Evolutionary conservation across 2,329 filamentous ascomycete genomes (phyloP).

Genomic region (Pestalotiopsis sp.): DNA sequence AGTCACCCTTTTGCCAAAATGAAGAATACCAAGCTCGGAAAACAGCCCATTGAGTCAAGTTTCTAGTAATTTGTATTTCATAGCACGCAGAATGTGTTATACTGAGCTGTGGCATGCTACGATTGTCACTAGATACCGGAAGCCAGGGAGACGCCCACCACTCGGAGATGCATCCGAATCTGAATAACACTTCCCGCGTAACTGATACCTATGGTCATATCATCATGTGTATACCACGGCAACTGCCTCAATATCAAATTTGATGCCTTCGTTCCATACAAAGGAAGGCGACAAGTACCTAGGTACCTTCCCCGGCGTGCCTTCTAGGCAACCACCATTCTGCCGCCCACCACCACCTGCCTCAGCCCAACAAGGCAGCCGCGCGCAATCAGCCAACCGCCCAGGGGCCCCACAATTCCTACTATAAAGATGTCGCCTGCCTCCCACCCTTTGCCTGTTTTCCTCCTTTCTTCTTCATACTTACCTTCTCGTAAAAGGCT

Average conservation of each 20-base stretch:
- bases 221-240: too few species aligned
- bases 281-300: neutral
- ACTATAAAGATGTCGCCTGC: neutral
- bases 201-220: too few species aligned
- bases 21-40: too few species aligned
- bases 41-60: too few species aligned
- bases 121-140: too few species aligned
- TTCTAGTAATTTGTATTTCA: too few species aligned
- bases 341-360: neutral
- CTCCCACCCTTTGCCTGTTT: neutral
- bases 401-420: neutral
- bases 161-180: too few species aligned
- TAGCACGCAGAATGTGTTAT: too few species aligned
- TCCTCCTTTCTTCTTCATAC: neutral
- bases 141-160: too few species aligned
- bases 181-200: too few species aligned
- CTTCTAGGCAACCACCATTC: neutral
- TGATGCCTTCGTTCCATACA: neutral
- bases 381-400: neutral
- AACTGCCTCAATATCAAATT: neutral
- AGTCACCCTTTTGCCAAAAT: too few species aligned
- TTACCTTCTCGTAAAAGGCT: constrained; percentile 1
- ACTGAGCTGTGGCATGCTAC: too few species aligned
- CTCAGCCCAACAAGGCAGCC: neutral
- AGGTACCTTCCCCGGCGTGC: neutral